Conservation (phyloP, 805 yeast genomes). For the Scheffersomyces stipitis region DNA sequence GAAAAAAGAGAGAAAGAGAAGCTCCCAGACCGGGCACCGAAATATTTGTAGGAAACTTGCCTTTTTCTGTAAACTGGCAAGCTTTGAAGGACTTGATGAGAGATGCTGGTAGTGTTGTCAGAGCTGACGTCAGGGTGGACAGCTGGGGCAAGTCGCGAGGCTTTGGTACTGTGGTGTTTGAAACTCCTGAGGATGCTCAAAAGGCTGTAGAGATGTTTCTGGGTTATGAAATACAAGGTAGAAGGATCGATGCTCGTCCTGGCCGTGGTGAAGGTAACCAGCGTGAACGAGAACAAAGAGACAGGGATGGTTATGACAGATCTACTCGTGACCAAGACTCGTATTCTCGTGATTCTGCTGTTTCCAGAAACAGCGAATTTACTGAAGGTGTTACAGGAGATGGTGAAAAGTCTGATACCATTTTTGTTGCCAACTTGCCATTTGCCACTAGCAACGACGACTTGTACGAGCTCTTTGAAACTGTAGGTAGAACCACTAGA, state of each 20-base stretch:
- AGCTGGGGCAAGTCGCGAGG: constrained; percentile 79
- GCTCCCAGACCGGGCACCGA: constrained; percentile 47
- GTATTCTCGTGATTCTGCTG: constrained; percentile 6
- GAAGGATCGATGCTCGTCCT: constrained; percentile 75
- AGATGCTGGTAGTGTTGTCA: constrained; percentile 69
- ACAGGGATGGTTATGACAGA: constrained; percentile 13
- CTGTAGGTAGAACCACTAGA: constrained; percentile 69
- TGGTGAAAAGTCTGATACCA: constrained; percentile 47
- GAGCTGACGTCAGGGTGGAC: constrained; percentile 76
- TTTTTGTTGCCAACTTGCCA: constrained; percentile 80
- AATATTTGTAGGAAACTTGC: constrained; percentile 78
- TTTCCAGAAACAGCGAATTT: constrained; percentile 50
- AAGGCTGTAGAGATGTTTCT: constrained; percentile 69
- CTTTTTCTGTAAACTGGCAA: constrained; percentile 81
- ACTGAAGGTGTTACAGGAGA: constrained; percentile 66
- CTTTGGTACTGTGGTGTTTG: constrained; percentile 76
- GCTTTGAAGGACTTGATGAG: constrained; percentile 82
- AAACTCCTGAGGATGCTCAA: constrained; percentile 63
- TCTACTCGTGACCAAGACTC: constrained; percentile 5
- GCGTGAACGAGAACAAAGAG: constrained; percentile 9
- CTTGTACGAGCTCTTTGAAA: constrained; percentile 79
- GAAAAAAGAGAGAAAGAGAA: constrained; percentile 15
- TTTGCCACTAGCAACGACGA: constrained; percentile 86
- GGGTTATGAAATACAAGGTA: constrained; percentile 72
- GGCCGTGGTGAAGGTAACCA: constrained; percentile 42